Evolutionary conservation across 371 early-diverging fungal species (phyloP), one percentile per base, ranked within the genome.

Genomic region (Sporodiniella umbellata): DNA sequence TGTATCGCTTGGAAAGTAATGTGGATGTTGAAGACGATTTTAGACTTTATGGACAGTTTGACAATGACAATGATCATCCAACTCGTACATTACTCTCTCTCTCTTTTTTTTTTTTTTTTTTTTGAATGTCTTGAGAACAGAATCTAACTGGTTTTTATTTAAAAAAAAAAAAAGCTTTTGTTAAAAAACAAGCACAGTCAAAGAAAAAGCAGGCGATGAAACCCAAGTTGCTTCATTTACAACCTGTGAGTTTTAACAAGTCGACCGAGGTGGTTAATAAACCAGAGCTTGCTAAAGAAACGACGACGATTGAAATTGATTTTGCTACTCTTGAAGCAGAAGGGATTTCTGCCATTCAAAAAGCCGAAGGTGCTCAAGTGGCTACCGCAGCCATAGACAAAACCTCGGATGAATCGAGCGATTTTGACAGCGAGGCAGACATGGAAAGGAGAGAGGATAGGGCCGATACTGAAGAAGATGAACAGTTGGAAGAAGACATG

Each of bases 401-500:
- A n/a, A n/a, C n/a, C n/a, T n/a, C n/a, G n/a, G n/a, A n/a, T n/a
- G n/a, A n/a, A n/a, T n/a, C n/a, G 10, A 28, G 30, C 30, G 30
- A 28, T 28, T 28, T 28, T 14, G 47, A 47, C 22, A 19, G 19
- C 15, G 47, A 18, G 17, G 42, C 19, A 3, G 56, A 61, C 1
- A 35, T 45, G 18, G 47, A 51, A 7, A 35, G 30, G 7, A 33
- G 49, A 0, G 42, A 52, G 2, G 40, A n/a, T 4, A 35, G 18
- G 1, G 40, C 38, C 2, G 49, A 59, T 22, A 42, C 38, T 5
- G 64, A 59, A 2, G 64, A 65, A 10, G 61, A 66, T 22, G 49
- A 48, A 4, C 31, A 50, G 11, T 37, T 57, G 6, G 65, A 65
- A 25, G 71, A 68, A 26, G 68, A 72, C 30, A 45, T 71, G 45